phyloP scores from a whole-genome alignment of 108 stramenopile genomes.

The Bacterosira constricta region DNA sequence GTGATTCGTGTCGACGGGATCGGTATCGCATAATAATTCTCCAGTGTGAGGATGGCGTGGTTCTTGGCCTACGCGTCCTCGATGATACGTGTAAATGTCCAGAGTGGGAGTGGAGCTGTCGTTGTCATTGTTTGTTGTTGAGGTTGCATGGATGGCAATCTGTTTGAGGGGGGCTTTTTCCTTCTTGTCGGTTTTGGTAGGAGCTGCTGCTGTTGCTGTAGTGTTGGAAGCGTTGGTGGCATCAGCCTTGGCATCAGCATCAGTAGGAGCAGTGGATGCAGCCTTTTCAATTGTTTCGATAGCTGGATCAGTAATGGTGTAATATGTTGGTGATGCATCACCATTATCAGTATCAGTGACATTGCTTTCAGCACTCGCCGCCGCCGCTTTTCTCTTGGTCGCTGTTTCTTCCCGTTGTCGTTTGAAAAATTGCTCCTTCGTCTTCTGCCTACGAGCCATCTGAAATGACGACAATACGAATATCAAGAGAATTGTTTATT shows the following conservation, averaged over 20 bases:
- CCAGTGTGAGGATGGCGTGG: constrained; percentile 60
- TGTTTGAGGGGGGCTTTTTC: constrained; percentile 2
- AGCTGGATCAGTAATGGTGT: too few species aligned
- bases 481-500: background rate
- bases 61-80: constrained; percentile 76
- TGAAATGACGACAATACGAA: too few species aligned
- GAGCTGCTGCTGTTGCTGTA: background rate
- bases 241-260: background rate
- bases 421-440: constrained; percentile 20
- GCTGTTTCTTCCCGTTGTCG: background rate
- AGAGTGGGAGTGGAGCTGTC: constrained; percentile 28
- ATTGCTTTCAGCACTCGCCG: background rate
- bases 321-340: background rate
- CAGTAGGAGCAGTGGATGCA: background rate
- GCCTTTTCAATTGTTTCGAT: background rate
- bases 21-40: constrained; percentile 58
- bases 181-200: background rate
- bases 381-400: background rate
- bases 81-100: constrained; percentile 79
- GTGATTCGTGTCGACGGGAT: constrained; percentile 75
- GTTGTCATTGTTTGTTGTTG: constrained; percentile 11
- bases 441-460: constrained; percentile 23
- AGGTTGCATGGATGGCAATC: too few species aligned
- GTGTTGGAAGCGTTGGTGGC: background rate
- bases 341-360: background rate